Conservation (phyloP, 257 asterid species). For the Solanum verrucosum region DNA sequence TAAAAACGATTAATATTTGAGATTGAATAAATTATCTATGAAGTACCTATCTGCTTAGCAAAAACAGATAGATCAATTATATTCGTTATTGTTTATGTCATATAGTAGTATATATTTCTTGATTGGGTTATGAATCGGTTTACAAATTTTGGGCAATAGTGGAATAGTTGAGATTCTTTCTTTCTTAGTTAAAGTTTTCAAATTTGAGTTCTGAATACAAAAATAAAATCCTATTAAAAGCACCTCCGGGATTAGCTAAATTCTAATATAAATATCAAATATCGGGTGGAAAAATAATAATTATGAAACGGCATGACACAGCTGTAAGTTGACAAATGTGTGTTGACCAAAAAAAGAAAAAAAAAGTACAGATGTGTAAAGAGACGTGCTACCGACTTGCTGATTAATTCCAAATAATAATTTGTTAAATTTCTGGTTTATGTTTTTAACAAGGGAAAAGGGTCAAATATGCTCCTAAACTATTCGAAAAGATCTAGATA, state of each 20-base stretch:
- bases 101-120: background rate
- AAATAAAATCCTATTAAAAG: background rate
- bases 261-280: background rate
- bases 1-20: no score
- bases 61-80: background rate
- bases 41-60: background rate
- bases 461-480: no score
- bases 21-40: background rate
- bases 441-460: background rate
- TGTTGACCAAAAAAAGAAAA: background rate
- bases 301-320: background rate
- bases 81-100: background rate
- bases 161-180: background rate
- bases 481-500: no score
- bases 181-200: accelerated
- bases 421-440: background rate
- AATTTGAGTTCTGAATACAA: no score
- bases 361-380: background rate
- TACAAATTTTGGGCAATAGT: background rate
- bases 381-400: background rate
- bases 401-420: background rate
- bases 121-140: background rate
- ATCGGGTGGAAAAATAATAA: no score
- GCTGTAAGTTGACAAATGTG: background rate
- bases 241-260: accelerated